Conservation (phyloP, 805 yeast species). For the Lipomyces anomalus region DNA sequence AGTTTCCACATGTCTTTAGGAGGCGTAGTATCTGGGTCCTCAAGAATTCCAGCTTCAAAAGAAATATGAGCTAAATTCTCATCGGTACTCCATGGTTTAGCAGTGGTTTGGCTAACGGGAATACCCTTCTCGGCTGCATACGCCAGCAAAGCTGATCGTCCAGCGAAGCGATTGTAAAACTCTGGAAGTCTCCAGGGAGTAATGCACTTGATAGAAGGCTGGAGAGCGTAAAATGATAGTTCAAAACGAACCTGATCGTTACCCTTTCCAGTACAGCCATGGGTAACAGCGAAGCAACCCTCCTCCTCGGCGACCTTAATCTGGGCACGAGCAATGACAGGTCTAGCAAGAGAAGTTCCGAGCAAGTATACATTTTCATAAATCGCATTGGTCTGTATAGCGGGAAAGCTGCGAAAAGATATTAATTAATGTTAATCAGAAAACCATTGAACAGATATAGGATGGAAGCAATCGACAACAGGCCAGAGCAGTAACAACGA, state of each 20-base stretch:
- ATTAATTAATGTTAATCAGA: background rate
- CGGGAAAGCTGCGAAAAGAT: conserved; percentile 57
- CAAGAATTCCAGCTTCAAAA: conserved; percentile 98
- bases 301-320: conserved; percentile 93
- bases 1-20: conserved; percentile 99
- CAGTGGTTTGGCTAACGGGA: conserved; percentile 94
- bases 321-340: conserved; percentile 97
- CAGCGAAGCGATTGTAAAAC: conserved; percentile 93
- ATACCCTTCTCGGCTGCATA: conserved; percentile 89
- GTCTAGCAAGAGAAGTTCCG: conserved; percentile 98
- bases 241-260: conserved; percentile 99
- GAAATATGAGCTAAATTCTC: conserved; percentile 99
- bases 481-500: background rate
- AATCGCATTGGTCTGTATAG: conserved; percentile 94
- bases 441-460: too few relatives aligned
- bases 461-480: too few relatives aligned
- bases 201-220: conserved; percentile 93
- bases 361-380: conserved; percentile 94
- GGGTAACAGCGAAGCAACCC: conserved; percentile 97
- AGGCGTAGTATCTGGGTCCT: conserved; percentile 97
- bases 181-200: conserved; percentile 99
- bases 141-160: conserved; percentile 92
- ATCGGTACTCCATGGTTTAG: conserved; percentile 99
- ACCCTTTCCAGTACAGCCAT: conserved; percentile 99
- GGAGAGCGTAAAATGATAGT: conserved; percentile 91